Evolutionary conservation across 106 monocot genomes (phyloP).

Genomic region (Narthecium ossifragum): DNA sequence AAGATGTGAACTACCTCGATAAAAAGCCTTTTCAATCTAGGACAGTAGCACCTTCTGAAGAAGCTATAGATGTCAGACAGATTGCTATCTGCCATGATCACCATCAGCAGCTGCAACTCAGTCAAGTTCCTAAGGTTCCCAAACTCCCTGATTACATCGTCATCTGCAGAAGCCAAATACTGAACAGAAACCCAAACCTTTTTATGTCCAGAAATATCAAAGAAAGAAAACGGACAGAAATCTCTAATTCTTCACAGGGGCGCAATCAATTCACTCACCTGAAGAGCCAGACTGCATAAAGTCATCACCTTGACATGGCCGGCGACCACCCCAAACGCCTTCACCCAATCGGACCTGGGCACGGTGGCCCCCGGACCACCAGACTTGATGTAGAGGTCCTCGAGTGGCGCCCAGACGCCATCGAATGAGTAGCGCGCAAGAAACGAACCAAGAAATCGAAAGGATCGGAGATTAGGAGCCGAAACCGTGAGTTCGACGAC

Average conservation of each 20-base stretch:
- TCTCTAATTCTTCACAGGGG: too few relatives aligned
- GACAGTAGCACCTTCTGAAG: background rate
- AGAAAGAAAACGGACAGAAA: background rate
- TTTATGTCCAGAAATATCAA: background rate
- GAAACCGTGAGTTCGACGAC: background rate
- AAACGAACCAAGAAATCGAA: background rate
- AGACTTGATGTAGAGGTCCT: background rate
- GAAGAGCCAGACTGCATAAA: background rate
- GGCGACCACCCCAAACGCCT: background rate
- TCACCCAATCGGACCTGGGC: background rate
- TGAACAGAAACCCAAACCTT: background rate
- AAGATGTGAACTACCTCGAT: background rate
- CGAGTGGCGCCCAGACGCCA: conserved; percentile 1
- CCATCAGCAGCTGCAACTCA: conserved; percentile 1
- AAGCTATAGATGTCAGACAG: conserved; percentile 2
- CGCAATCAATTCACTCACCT: conserved; percentile 2
- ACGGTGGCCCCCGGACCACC: background rate
- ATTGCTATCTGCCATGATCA: background rate
- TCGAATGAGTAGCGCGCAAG: background rate
- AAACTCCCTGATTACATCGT: background rate
- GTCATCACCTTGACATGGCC: background rate
- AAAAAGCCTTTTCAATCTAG: background rate
- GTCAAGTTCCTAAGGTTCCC: background rate
- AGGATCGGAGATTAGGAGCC: background rate
- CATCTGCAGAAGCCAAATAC: background rate